Percentiles rank a stretch among this genome's conserved stretches.
Conservation (phyloP, 2,329 filamentous ascomycete species). For the Botrytis hyacinthi region DNA sequence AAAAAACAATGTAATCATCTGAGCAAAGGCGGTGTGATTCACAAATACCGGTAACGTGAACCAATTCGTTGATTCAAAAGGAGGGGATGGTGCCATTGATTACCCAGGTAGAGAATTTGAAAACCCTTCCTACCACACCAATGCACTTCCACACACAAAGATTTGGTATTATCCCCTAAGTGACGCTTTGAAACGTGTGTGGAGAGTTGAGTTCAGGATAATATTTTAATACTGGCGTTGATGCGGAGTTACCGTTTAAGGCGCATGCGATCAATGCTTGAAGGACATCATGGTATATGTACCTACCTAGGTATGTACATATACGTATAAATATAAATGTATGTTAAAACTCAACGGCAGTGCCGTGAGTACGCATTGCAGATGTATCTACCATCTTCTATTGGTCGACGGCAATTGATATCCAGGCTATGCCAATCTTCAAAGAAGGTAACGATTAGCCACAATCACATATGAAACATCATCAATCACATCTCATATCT, state of each 20-base stretch:
- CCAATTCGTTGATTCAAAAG: neutral
- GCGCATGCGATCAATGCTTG: neutral
- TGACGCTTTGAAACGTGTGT: constrained; percentile 1
- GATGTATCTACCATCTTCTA: neutral
- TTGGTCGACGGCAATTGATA: neutral
- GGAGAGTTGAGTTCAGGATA: neutral
- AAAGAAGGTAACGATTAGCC: neutral
- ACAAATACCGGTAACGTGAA: neutral
- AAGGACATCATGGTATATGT: neutral
- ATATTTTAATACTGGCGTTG: neutral
- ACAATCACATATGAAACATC: constrained; percentile 11
- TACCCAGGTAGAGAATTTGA: neutral
- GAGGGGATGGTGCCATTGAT: neutral
- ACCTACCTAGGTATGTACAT: neutral
- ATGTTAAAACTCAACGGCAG: neutral
- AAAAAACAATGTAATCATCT: neutral
- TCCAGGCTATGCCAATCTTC: constrained; percentile 1
- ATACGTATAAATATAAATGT: neutral
- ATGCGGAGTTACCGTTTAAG: neutral
- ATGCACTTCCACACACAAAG: neutral
- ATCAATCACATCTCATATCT: neutral
- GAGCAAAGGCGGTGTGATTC: neutral
- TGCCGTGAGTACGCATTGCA: neutral
- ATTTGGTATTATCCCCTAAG: neutral
- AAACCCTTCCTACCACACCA: neutral